These are phyloP conservation scores for Hypomyces rosellus DNA, from an alignment of 2,329 filamentous ascomycete genomes.

Conservation along the genomic window DNA sequence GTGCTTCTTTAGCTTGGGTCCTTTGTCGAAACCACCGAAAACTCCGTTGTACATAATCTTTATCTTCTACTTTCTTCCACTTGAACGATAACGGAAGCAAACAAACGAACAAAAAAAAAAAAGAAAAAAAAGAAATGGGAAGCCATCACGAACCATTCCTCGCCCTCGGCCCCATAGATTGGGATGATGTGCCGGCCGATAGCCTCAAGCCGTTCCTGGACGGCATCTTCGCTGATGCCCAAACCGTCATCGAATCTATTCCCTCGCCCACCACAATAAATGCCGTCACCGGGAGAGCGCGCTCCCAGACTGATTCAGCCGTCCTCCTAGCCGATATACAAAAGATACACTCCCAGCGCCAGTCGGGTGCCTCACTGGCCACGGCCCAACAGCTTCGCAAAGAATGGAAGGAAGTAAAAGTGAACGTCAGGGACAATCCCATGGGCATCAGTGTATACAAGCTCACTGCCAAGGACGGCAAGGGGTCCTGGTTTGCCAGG, in stretches of 20 bases:
- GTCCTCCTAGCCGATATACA: slow-evolving; percentile 45
- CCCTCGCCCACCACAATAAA: slow-evolving; percentile 43
- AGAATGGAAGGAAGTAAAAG: slow-evolving; percentile 81
- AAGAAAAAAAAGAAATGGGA: slow-evolving; percentile 2
- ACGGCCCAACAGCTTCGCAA: slow-evolving; percentile 56
- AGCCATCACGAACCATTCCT: slow-evolving; percentile 53
- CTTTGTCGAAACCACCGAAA: no score
- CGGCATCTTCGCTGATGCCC: slow-evolving; percentile 58
- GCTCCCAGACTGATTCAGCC: slow-evolving; percentile 51
- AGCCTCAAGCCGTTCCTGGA: slow-evolving; percentile 48
- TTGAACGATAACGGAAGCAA: no score
- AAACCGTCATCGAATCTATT: slow-evolving; percentile 70
- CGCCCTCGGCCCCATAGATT: slow-evolving; percentile 50
- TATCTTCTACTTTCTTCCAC: no score
- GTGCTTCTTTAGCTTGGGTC: no score
- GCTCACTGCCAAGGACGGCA: slow-evolving; percentile 68
- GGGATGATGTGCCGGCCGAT: slow-evolving; percentile 39
- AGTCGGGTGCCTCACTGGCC: slow-evolving; percentile 41
- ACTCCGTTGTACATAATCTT: no score
- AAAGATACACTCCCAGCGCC: slow-evolving; percentile 34
- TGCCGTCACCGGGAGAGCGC: slow-evolving; percentile 38
- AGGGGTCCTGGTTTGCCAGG: slow-evolving; percentile 84
- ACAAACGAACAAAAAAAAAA: no score
- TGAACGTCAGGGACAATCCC: slow-evolving; percentile 66
- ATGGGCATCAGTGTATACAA: slow-evolving; percentile 75